Evolutionary conservation across 2,329 filamentous ascomycete species (phyloP).

Genomic region (Ophiostoma tasmaniense): DNA sequence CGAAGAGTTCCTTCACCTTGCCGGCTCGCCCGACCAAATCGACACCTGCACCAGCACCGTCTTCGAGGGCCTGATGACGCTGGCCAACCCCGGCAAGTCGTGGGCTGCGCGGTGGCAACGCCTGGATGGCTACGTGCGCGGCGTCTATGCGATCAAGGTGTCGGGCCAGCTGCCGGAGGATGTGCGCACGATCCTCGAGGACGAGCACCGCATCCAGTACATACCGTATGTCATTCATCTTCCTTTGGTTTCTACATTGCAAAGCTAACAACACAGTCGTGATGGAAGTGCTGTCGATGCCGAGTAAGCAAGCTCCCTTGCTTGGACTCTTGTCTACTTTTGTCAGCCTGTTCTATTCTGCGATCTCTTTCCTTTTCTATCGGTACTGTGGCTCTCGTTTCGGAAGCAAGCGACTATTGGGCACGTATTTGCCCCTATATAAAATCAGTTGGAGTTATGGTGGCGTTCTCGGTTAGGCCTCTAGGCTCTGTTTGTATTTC

Average conservation of each 20-base stretch:
- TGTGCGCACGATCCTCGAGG: conserved; percentile 50
- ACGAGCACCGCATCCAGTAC: conserved; percentile 56
- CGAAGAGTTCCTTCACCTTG: conserved; percentile 81
- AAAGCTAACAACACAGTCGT: conserved; percentile 32
- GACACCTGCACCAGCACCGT: conserved; percentile 92
- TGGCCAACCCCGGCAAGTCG: conserved; percentile 71
- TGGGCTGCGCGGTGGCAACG: conserved; percentile 98
- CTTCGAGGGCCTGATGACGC: conserved; percentile 83
- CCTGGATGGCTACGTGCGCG: conserved; percentile 76
- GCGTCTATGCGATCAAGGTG: conserved; percentile 92
- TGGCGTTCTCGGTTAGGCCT: background rate
- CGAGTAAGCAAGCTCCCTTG: conserved; percentile 23
- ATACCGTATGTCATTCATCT: conserved; percentile 48
- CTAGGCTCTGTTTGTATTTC: background rate
- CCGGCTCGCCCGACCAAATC: conserved; percentile 69
- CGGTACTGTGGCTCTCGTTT: background rate
- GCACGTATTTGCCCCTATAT: background rate
- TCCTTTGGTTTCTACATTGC: background rate
- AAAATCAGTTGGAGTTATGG: conserved; percentile 8
- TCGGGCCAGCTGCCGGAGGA: conserved; percentile 69
- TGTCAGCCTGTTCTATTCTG: background rate
- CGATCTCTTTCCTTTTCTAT: background rate
- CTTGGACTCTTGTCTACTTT: background rate
- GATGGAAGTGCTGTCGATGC: conserved; percentile 49
- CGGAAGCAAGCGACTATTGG: conserved; percentile 10